Conservation (phyloP, 768 basidiomycete genomes). For the Leccinum disarticulatum region DNA sequence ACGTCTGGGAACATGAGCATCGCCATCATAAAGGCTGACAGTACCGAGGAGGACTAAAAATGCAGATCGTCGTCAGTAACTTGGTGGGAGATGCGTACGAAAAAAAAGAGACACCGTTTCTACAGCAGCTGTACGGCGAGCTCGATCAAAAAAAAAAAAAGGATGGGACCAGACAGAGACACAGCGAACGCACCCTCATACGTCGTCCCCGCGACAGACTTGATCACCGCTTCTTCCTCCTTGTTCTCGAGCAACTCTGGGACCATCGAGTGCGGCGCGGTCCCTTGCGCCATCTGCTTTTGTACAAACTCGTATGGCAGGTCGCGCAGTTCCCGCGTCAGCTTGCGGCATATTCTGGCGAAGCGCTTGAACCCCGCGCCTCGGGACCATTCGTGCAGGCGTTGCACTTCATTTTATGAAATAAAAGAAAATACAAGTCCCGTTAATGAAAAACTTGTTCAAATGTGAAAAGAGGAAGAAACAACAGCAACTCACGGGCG, state of each 20-base stretch:
- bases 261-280: conserved; percentile 21
- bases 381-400: conserved; percentile 33
- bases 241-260: conserved; percentile 24
- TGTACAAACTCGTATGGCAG: conserved; percentile 19
- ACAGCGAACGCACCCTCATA: conserved; percentile 27
- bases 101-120: conserved; percentile 14
- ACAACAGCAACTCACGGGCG: conserved; percentile 16
- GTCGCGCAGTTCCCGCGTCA: conserved; percentile 22
- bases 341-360: conserved; percentile 16
- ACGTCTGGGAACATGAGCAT: conserved; percentile 27
- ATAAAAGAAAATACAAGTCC: not conserved
- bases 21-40: conserved; percentile 28
- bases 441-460: too few species aligned
- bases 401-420: conserved; percentile 13
- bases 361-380: conserved; percentile 29
- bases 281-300: conserved; percentile 20
- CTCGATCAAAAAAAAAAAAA: not conserved
- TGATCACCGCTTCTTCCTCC: conserved; percentile 28
- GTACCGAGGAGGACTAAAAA: conserved; percentile 21
- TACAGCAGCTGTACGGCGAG: conserved; percentile 16
- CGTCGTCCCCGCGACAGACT: conserved; percentile 31
- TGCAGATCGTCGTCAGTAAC: not conserved
- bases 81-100: not conserved
- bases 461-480: too few species aligned
- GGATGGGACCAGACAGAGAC: not conserved